A percentile compares a stretch with the other conserved stretches of the same genome.
Evolutionary conservation across 768 basidiomycete genomes (phyloP).

Genomic region (Tylopilus vinaceipallidus): DNA sequence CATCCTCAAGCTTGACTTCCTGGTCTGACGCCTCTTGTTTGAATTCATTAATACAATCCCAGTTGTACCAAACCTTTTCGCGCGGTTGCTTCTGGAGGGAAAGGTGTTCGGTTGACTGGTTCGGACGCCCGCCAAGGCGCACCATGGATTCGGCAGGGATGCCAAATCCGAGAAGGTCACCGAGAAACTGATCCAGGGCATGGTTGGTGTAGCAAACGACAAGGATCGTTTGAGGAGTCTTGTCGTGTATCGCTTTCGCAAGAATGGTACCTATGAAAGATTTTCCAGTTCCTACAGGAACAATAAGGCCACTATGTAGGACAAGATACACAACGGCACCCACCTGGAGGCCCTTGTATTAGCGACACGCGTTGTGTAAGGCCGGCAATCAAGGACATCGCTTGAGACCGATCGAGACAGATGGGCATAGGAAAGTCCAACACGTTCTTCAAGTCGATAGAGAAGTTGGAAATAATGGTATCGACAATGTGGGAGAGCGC

Average conservation of each 20-base stretch:
- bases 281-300: conserved; percentile 60
- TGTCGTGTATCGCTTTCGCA: conserved; percentile 54
- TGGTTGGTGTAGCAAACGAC: conserved; percentile 75
- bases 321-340: neutral
- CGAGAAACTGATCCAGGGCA: conserved; percentile 66
- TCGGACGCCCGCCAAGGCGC: conserved; percentile 58
- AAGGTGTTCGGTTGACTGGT: conserved; percentile 43
- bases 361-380: conserved; percentile 54
- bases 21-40: conserved; percentile 33
- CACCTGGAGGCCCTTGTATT: conserved; percentile 73
- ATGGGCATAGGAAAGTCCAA: conserved; percentile 38
- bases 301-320: neutral
- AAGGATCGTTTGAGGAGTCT: conserved; percentile 47
- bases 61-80: neutral
- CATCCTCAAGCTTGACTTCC: conserved; percentile 25
- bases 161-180: conserved; percentile 55
- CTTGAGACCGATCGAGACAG: conserved; percentile 50
- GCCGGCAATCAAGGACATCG: conserved; percentile 43
- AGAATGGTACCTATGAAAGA: conserved; percentile 67
- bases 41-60: conserved; percentile 16
- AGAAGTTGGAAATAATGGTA: conserved; percentile 29
- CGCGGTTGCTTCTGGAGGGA: conserved; percentile 31
- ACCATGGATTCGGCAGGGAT: conserved; percentile 50
- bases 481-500: conserved; percentile 22
- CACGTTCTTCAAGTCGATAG: conserved; percentile 37